phyloP scores from a whole-genome alignment of 306 rosid species.

The Vigna reflexopilosa region DNA sequence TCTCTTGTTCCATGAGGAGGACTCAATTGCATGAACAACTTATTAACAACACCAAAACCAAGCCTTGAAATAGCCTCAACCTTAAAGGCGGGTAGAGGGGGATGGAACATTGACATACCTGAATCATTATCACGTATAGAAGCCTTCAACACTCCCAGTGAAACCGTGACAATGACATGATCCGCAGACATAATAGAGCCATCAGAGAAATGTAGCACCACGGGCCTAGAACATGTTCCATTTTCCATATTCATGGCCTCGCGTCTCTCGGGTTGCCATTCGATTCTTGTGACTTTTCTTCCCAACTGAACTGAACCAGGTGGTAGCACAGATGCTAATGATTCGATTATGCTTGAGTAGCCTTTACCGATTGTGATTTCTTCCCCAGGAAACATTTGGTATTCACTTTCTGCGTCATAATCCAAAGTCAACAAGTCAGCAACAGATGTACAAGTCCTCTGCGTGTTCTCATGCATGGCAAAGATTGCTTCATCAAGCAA shows the following conservation, averaged over 20 bases:
- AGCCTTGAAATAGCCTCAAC: conserved; percentile 85
- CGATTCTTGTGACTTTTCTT: conserved; percentile 64
- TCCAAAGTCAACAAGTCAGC: conserved; percentile 71
- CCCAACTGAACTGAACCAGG: conserved; percentile 70
- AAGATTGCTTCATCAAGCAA: conserved; percentile 71
- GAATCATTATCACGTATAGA: conserved; percentile 54
- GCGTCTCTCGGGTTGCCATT: conserved; percentile 55
- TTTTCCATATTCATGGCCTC: conserved; percentile 35
- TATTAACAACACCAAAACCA: conserved; percentile 94
- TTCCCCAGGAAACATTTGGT: conserved; percentile 79
- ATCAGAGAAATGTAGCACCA: conserved; percentile 75
- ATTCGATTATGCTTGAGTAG: conserved; percentile 64
- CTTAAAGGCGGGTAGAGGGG: conserved; percentile 80
- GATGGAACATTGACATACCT: conserved; percentile 78
- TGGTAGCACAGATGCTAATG: conserved; percentile 74
- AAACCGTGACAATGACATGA: conserved; percentile 88
- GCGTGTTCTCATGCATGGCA: conserved; percentile 70
- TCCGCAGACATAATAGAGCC: conserved; percentile 76
- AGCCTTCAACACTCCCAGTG: conserved; percentile 91
- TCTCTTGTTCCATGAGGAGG: conserved; percentile 30
- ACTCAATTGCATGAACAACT: conserved; percentile 79
- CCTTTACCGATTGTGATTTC: conserved; percentile 88
- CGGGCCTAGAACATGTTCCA: conserved; percentile 58
- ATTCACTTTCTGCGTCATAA: conserved; percentile 82
- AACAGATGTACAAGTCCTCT: conserved; percentile 86